These are phyloP conservation scores for Kwoniella shandongensis DNA, from an alignment of 768 basidiomycete genomes.

Conservation along the genomic window DNA sequence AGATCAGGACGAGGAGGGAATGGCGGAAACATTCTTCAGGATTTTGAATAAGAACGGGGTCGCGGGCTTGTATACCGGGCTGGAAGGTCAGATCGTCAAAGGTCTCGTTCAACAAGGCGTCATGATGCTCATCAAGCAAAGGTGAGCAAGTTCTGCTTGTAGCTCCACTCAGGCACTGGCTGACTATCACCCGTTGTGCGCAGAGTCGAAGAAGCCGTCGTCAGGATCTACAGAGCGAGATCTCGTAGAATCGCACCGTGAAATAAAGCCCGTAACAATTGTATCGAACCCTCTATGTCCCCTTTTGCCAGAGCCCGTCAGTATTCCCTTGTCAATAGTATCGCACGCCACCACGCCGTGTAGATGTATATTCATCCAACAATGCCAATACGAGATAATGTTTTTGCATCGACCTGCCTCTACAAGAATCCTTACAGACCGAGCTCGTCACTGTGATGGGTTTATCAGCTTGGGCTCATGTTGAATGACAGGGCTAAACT, in stretches of 20 bases:
- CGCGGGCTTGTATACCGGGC: constrained; percentile 35
- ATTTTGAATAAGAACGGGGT: constrained; percentile 27
- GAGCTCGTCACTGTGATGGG: constrained; percentile 44
- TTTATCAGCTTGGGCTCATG: neutral
- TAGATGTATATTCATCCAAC: constrained; percentile 4
- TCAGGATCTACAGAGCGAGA: constrained; percentile 22
- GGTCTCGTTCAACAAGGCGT: constrained; percentile 47
- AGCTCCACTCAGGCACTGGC: neutral
- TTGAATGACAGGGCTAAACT: constrained; percentile 14
- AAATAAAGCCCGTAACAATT: neutral
- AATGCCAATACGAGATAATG: neutral
- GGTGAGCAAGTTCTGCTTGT: constrained; percentile 23
- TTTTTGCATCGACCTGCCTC: constrained; percentile 15
- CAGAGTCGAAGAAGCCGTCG: constrained; percentile 38
- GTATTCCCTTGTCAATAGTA: no score
- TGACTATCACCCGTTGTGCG: neutral
- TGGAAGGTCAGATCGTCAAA: constrained; percentile 43
- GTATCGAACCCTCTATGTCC: no score
- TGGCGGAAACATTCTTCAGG: constrained; percentile 10
- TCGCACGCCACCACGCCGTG: neutral
- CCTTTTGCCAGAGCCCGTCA: no score
- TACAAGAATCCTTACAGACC: constrained; percentile 32
- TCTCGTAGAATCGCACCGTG: constrained; percentile 1
- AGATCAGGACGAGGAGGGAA: constrained; percentile 6
- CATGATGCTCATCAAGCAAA: constrained; percentile 48